Base-by-base conservation (phyloP, 1,284 basidiomycete genomes). In the Xerocomus amazonicus region DNA sequence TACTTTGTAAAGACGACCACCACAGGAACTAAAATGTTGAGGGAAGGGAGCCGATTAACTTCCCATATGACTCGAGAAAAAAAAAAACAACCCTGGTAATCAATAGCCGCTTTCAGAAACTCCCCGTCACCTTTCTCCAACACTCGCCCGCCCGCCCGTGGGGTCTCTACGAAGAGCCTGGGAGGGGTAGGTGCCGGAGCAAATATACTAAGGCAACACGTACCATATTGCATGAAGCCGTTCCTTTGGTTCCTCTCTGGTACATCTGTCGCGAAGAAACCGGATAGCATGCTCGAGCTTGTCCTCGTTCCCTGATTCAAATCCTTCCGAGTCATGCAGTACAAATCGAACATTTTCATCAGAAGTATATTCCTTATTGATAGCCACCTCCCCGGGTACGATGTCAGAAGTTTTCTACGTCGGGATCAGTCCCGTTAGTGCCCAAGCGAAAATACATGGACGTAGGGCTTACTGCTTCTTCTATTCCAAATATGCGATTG, bases 141-240 rank as follows among this genome's bases (percentile, higher is more conserved):
- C 2, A 54, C 51, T 34, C 52, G 45, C 7, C 51, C 45, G 28
- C 52, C 45, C 0, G 51, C 41, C 12, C 51, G 51, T 12, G 52
- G 51, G 27, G 42, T 54, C 34, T 53, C 51, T 44, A 29, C 33
- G 46, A 45, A 54, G 26, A 53, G 51, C 45, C 51, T 53, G 10
- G 7, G 19, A 17, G 33, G 32, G 13, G 29, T 53, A 10, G 23
- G 13, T 17, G n/a, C 2, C 1, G 16, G 12, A 17, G 13, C 3
- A 10, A 27, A 27, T 9, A 5, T 3, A 4, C 7, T 4, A 28
- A 17, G 32, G 3, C 4, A 10, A 5, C 10, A 37, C 51, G 6
- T 34, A 23, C 51, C 52, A 53, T 35, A 53, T 29, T 6, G 50
- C 51, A 28, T 53, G 44, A 23, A 53, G 36, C 13, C 33, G 17